Conservation (phyloP, 2,329 filamentous ascomycete genomes). For the Tolypocladium ovalisporum region DNA sequence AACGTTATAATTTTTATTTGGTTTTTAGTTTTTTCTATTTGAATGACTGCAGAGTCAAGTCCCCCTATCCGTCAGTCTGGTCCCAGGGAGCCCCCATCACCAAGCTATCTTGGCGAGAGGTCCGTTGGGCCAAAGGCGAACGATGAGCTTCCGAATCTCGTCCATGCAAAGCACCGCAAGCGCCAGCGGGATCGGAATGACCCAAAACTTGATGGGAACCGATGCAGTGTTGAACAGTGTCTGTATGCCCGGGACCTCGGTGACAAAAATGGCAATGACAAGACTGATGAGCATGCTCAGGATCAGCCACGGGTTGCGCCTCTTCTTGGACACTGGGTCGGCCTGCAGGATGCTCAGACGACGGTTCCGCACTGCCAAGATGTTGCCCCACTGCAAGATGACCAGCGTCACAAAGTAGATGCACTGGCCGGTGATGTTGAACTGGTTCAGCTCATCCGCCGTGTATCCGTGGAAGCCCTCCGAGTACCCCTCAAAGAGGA, state of each 20-base stretch:
- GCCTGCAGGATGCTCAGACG: constrained; percentile 40
- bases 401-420: constrained; percentile 45
- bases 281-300: constrained; percentile 34
- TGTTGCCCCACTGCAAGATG: constrained; percentile 42
- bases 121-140: constrained; percentile 32
- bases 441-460: constrained; percentile 29
- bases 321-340: constrained; percentile 32
- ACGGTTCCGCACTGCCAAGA: constrained; percentile 39
- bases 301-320: constrained; percentile 39
- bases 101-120: constrained; percentile 36
- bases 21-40: neutral
- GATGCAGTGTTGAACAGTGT: constrained; percentile 34
- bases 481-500: constrained; percentile 35
- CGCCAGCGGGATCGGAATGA: constrained; percentile 38
- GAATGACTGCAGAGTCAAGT: neutral
- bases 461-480: constrained; percentile 39
- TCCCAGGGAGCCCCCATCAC: constrained; percentile 15
- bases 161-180: constrained; percentile 39
- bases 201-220: constrained; percentile 40
- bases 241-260: constrained; percentile 38
- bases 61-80: neutral
- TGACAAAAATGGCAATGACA: constrained; percentile 41
- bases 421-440: constrained; percentile 37
- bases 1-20: neutral
- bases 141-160: constrained; percentile 39